Evolutionary conservation across 495 filamentous ascomycete species (phyloP).

Genomic region (Bryoglossum gracile): DNA sequence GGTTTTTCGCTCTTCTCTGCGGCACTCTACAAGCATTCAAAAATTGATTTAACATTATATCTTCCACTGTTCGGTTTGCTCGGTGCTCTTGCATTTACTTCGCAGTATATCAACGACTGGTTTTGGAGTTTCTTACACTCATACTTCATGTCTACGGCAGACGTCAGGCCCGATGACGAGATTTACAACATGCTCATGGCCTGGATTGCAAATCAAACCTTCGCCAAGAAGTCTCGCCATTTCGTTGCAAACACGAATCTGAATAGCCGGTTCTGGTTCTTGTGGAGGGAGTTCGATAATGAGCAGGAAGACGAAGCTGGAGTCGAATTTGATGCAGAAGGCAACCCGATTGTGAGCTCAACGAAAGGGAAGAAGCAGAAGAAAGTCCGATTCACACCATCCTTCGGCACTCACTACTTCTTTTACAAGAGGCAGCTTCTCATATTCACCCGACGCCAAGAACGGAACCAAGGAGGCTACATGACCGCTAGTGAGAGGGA

Average conservation of each 20-base stretch:
- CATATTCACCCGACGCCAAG: slow-evolving; percentile 43
- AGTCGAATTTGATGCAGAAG: slow-evolving; percentile 17
- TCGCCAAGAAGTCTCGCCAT: slow-evolving; percentile 47
- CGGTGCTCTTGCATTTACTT: slow-evolving; percentile 41
- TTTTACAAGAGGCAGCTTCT: slow-evolving; percentile 51
- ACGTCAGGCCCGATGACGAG: slow-evolving; percentile 60
- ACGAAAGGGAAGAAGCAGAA: slow-evolving; percentile 44
- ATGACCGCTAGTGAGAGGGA: slow-evolving; percentile 34
- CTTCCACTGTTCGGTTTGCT: slow-evolving; percentile 52
- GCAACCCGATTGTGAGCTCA: slow-evolving; percentile 7
- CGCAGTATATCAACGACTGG: slow-evolving; percentile 43
- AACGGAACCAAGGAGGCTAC: slow-evolving; percentile 25
- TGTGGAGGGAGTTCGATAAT: slow-evolving; percentile 39
- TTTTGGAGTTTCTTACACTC: slow-evolving; percentile 35
- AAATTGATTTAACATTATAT: slow-evolving; percentile 66
- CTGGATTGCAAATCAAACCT: slow-evolving; percentile 57
- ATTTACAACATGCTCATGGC: slow-evolving; percentile 63
- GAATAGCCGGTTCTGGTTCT: slow-evolving; percentile 40
- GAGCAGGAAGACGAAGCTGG: slow-evolving; percentile 37
- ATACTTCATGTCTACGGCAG: slow-evolving; percentile 50
- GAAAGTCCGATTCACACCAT: slow-evolving; percentile 54
- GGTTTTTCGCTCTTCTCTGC: slow-evolving; percentile 31
- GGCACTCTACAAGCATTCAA: slow-evolving; percentile 49
- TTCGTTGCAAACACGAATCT: slow-evolving; percentile 57
- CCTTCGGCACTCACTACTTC: slow-evolving; percentile 59